phyloP scores from a whole-genome alignment of 352 stramenopile species.

The Pythium guiyangense region DNA sequence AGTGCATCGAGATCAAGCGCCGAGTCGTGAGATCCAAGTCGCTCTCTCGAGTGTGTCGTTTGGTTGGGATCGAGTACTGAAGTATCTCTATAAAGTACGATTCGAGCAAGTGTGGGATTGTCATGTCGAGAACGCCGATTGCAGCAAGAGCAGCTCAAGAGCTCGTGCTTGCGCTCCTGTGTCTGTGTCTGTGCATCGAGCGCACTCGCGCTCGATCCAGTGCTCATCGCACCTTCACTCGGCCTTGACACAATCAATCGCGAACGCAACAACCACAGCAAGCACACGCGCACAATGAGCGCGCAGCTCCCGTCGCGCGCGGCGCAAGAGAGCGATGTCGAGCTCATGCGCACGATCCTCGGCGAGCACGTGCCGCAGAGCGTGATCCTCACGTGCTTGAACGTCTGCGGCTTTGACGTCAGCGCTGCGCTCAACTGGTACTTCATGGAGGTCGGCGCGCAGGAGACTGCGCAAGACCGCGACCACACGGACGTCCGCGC shows the following conservation, averaged over 20 bases:
- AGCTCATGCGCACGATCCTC: slow-evolving; percentile 87
- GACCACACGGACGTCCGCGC: slow-evolving; percentile 1
- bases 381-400: slow-evolving; percentile 81
- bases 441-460: slow-evolving; percentile 69
- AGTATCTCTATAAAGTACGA: too few relatives aligned
- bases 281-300: background rate
- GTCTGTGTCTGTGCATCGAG: background rate
- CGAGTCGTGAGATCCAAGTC: too few relatives aligned
- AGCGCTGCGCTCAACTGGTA: slow-evolving; percentile 86
- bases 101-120: too few relatives aligned
- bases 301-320: slow-evolving; percentile 4
- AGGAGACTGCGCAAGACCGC: slow-evolving; percentile 10
- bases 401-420: slow-evolving; percentile 81
- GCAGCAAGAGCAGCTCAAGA: too few relatives aligned
- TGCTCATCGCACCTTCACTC: background rate
- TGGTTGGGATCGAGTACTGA: too few relatives aligned
- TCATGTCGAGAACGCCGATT: too few relatives aligned
- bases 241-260: background rate
- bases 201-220: background rate
- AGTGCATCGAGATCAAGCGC: too few relatives aligned
- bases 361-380: slow-evolving; percentile 82
- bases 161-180: too few relatives aligned
- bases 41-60: too few relatives aligned
- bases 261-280: background rate
- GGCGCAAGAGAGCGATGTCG: slow-evolving; percentile 61